phyloP scores from a whole-genome alignment of 2,329 filamentous ascomycete species.

The Fusarium circinatum region DNA sequence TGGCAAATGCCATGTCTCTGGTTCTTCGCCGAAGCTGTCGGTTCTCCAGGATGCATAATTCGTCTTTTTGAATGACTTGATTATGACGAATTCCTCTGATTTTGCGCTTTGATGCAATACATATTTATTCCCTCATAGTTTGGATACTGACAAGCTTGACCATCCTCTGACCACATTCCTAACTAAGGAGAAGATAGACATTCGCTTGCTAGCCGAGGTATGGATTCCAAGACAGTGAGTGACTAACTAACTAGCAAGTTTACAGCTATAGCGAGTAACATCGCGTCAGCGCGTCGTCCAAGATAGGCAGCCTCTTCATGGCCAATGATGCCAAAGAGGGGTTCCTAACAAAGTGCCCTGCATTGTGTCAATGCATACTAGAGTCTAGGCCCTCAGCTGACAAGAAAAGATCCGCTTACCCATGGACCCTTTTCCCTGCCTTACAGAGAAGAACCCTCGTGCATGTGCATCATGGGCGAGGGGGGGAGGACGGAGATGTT shows the following conservation, averaged over 20 bases:
- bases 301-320: not conserved
- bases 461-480: not conserved
- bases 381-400: conserved; percentile 4
- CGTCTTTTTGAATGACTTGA: not conserved
- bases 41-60: not conserved
- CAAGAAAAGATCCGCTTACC: not conserved
- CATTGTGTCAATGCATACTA: not conserved
- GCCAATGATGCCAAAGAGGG: not conserved
- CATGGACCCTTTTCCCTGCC: not conserved
- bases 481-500: not conserved
- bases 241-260: not conserved
- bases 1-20: not conserved
- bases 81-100: not conserved
- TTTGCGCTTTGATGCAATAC: not conserved
- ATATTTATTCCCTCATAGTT: not conserved
- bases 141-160: not conserved
- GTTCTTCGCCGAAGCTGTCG: not conserved
- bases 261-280: not conserved
- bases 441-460: not conserved
- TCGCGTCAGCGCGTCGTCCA: not conserved
- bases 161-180: not conserved
- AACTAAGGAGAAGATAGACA: not conserved
- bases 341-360: not conserved
- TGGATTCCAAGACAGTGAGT: conserved; percentile 10
- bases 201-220: not conserved